A percentile compares a stretch with the other conserved stretches of the same genome.
These are phyloP conservation scores for Cladosporium sp. DNA, from an alignment of 2,329 filamentous ascomycete species.

Conservation along the genomic window DNA sequence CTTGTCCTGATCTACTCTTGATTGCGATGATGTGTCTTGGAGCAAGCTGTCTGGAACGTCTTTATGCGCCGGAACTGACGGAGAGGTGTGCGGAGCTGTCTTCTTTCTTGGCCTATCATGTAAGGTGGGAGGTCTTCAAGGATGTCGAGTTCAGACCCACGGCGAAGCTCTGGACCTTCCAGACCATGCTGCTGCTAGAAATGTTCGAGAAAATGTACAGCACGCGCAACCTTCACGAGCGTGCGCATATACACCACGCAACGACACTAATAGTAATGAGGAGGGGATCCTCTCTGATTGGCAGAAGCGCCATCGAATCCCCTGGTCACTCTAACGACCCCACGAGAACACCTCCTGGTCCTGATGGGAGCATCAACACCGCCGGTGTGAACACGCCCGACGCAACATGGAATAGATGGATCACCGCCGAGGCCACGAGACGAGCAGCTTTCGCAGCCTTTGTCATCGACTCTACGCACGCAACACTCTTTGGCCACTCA, in stretches of 20 bases:
- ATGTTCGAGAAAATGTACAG: slow-evolving; percentile 98
- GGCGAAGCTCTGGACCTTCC: slow-evolving; percentile 94
- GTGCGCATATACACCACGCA: slow-evolving; percentile 93
- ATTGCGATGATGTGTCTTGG: slow-evolving; percentile 90
- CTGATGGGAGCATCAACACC: slow-evolving; percentile 43
- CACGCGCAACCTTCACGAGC: slow-evolving; percentile 82
- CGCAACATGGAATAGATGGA: slow-evolving; percentile 95
- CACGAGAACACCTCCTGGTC: slow-evolving; percentile 40
- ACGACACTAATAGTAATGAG: slow-evolving; percentile 95
- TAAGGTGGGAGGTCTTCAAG: slow-evolving; percentile 96
- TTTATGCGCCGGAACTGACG: slow-evolving; percentile 67
- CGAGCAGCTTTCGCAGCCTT: slow-evolving; percentile 91
- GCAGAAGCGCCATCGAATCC: slow-evolving; percentile 76
- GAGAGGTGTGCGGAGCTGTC: slow-evolving; percentile 76
- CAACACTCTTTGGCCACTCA: slow-evolving; percentile 96
- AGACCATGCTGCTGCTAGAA: slow-evolving; percentile 81
- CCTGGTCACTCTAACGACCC: slow-evolving; percentile 61
- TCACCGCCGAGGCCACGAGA: slow-evolving; percentile 84
- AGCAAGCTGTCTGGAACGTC: slow-evolving; percentile 80
- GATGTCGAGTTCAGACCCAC: slow-evolving; percentile 84
- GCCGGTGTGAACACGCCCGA: slow-evolving; percentile 60
- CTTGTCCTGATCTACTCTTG: slow-evolving; percentile 76
- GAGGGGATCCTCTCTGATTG: slow-evolving; percentile 83
- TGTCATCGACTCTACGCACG: slow-evolving; percentile 90
- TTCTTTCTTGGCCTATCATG: slow-evolving; percentile 85